Evolutionary conservation across 176 grass and related monocot species (phyloP).

Genomic region (Triticum dicoccoides): DNA sequence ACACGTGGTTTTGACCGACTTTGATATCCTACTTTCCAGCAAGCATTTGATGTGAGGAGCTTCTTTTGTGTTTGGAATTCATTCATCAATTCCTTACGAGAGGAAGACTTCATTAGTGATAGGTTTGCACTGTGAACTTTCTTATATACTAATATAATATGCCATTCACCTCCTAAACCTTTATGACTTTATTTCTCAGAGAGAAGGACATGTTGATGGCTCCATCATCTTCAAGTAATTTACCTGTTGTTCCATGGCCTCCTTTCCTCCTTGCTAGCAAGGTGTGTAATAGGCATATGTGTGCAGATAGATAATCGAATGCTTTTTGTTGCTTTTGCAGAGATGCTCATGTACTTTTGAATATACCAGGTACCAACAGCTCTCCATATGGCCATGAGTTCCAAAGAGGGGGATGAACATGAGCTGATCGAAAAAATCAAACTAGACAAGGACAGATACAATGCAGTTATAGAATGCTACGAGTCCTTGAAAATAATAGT

Average conservation of each 20-base stretch:
- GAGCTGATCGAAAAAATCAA: slow-evolving; percentile 63
- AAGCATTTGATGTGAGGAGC: slow-evolving; percentile 33
- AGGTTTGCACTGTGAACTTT: slow-evolving; percentile 34
- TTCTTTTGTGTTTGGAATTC: slow-evolving; percentile 74
- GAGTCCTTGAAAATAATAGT: slow-evolving; percentile 56
- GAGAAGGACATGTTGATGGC: slow-evolving; percentile 68
- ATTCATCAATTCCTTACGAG: slow-evolving; percentile 66
- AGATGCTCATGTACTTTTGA: slow-evolving; percentile 11
- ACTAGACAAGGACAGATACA: slow-evolving; percentile 54
- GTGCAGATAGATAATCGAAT: slow-evolving; percentile 4
- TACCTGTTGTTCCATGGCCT: slow-evolving; percentile 63
- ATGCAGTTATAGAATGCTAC: slow-evolving; percentile 71
- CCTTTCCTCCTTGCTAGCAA: slow-evolving; percentile 74
- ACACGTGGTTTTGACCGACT: not conserved
- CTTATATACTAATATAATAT: slow-evolving; percentile 8
- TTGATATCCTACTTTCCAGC: slow-evolving; percentile 35
- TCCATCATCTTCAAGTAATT: slow-evolving; percentile 49
- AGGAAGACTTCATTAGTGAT: slow-evolving; percentile 68
- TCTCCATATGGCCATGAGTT: slow-evolving; percentile 72
- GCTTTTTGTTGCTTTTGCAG: not conserved
- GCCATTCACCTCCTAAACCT: slow-evolving; percentile 3
- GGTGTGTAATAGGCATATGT: slow-evolving; percentile 30
- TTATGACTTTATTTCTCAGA: slow-evolving; percentile 43
- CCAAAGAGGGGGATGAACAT: slow-evolving; percentile 54
- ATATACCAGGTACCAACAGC: slow-evolving; percentile 65